Evolutionary conservation across 1,284 basidiomycete species (phyloP).

Genomic region (Ceraceosorus bombacis): DNA sequence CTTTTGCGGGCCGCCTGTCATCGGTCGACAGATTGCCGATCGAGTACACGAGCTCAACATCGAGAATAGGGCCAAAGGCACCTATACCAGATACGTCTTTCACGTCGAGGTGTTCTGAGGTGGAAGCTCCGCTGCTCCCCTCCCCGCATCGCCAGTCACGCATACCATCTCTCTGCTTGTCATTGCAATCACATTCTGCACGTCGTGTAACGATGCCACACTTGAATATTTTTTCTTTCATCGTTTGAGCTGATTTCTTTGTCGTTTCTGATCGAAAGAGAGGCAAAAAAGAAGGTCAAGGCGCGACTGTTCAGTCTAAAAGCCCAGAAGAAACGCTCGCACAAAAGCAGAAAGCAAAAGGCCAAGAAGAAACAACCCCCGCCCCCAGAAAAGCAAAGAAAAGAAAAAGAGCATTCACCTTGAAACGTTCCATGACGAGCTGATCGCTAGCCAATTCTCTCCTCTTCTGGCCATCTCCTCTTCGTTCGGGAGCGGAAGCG

Average conservation of each 20-base stretch:
- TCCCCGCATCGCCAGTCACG: too few relatives aligned
- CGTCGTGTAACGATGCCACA: neutral
- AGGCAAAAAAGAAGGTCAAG: too few relatives aligned
- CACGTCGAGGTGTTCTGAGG: conserved; percentile 10
- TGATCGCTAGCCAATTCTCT: conserved; percentile 83
- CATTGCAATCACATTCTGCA: too few relatives aligned
- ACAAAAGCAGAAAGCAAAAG: neutral
- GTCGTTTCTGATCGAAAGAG: conserved; percentile 12
- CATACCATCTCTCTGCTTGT: too few relatives aligned
- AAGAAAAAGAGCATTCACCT: neutral
- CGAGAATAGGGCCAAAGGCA: neutral
- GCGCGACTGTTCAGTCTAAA: too few relatives aligned
- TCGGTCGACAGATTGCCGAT: conserved; percentile 5
- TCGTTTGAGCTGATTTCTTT: conserved; percentile 17
- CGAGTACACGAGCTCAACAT: conserved; percentile 1
- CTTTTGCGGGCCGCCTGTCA: conserved; percentile 10
- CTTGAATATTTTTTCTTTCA: conserved; percentile 1
- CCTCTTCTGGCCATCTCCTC: conserved; percentile 35
- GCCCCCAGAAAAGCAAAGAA: too few relatives aligned
- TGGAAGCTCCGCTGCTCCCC: too few relatives aligned
- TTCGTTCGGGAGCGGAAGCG: conserved; percentile 26
- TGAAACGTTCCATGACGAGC: conserved; percentile 59
- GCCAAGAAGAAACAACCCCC: neutral
- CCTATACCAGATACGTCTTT: conserved; percentile 5
- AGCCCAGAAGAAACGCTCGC: too few relatives aligned